phyloP scores from a whole-genome alignment of 2,329 filamentous ascomycete species.

The Emericellopsis atlantica region DNA sequence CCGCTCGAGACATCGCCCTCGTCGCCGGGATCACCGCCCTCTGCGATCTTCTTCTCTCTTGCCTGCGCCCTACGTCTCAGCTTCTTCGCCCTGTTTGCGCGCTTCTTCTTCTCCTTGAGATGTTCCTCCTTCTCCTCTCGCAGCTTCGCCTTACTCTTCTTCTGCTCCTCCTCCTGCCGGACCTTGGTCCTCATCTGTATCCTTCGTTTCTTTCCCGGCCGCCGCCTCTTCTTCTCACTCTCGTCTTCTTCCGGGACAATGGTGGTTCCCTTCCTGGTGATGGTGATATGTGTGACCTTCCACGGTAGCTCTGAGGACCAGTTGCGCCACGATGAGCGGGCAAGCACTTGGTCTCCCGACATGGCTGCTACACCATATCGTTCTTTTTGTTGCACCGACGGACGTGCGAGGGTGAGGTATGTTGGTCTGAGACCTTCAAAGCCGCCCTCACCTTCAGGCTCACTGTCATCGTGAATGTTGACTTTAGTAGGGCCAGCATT shows the following conservation, averaged over 20 bases:
- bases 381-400: constrained; percentile 20
- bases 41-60: constrained; percentile 35
- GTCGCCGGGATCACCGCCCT: not conserved
- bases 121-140: constrained; percentile 34
- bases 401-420: constrained; percentile 33
- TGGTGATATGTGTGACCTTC: constrained; percentile 34
- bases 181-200: constrained; percentile 34
- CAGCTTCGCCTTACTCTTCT: constrained; percentile 30
- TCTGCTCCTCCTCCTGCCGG: constrained; percentile 38
- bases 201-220: constrained; percentile 46
- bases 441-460: constrained; percentile 21
- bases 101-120: constrained; percentile 47
- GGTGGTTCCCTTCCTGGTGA: constrained; percentile 14
- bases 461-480: constrained; percentile 30
- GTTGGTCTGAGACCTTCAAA: constrained; percentile 26
- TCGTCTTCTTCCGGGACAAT: constrained; percentile 3
- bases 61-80: constrained; percentile 44
- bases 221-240: constrained; percentile 21
- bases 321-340: constrained; percentile 25
- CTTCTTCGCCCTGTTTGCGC: constrained; percentile 47
- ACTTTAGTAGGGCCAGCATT: constrained; percentile 27
- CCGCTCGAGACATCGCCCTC: no score
- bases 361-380: constrained; percentile 35
- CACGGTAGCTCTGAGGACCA: constrained; percentile 52
- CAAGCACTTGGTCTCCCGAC: constrained; percentile 35